phyloP scores from a whole-genome alignment of 1,284 basidiomycete genomes.

The Cutaneotrichosporon mucoides region DNA sequence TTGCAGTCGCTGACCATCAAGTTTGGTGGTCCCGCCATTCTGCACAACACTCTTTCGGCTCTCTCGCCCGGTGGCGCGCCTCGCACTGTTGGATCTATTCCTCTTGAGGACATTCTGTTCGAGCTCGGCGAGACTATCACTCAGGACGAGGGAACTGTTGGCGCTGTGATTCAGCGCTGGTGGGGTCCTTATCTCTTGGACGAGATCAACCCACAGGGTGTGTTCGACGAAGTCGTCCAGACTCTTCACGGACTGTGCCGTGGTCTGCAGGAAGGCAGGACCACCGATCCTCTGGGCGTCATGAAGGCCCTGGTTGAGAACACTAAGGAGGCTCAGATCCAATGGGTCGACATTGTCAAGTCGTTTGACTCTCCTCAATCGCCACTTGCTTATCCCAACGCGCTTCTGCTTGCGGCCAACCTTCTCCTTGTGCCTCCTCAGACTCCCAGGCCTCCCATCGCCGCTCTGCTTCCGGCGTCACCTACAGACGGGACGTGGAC shows the following conservation, averaged over 20 bases:
- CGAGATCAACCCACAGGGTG: conserved; percentile 25
- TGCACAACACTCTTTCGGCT: conserved; percentile 45
- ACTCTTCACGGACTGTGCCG: conserved; percentile 41
- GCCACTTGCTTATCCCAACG: conserved; percentile 41
- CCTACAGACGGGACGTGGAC: conserved; percentile 63
- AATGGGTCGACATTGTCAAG: conserved; percentile 65
- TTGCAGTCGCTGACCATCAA: conserved; percentile 42
- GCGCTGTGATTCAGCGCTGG: conserved; percentile 46
- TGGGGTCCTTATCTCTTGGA: conserved; percentile 42
- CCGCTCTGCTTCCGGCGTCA: conserved; percentile 46
- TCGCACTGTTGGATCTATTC: conserved; percentile 33
- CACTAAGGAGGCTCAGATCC: conserved; percentile 59
- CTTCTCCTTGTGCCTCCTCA: conserved; percentile 50
- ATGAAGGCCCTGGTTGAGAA: conserved; percentile 68
- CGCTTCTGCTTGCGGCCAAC: conserved; percentile 44
- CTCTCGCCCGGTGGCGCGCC: conserved; percentile 45
- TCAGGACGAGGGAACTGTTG: conserved; percentile 45
- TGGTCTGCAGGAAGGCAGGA: conserved; percentile 46
- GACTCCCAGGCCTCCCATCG: conserved; percentile 46
- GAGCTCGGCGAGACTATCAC: conserved; percentile 49
- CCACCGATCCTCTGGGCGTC: conserved; percentile 43
- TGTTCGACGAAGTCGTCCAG: conserved; percentile 33
- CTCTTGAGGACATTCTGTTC: conserved; percentile 47
- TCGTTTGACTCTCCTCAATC: conserved; percentile 43
- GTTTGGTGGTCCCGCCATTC: conserved; percentile 47